These are phyloP conservation scores for Stemphylium beticola DNA, from an alignment of 2,329 filamentous ascomycete genomes.

Conservation along the genomic window DNA sequence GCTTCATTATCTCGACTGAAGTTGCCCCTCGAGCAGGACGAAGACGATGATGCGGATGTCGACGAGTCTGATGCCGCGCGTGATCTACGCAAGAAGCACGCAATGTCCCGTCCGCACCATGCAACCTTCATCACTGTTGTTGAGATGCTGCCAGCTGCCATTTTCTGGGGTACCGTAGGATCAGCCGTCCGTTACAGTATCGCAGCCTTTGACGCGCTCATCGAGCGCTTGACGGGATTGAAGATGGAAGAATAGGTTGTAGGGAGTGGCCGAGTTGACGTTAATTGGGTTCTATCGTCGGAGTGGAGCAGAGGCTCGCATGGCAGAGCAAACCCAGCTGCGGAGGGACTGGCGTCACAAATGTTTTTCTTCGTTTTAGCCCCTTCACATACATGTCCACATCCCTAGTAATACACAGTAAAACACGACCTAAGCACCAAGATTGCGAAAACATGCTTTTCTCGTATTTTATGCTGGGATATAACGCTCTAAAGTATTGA, in stretches of 20 bases:
- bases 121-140: conserved; percentile 36
- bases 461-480: no score
- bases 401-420: no score
- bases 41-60: conserved; percentile 3
- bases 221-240: conserved; percentile 13
- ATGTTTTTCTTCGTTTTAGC: no score
- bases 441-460: no score
- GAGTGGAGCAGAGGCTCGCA: no score
- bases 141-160: conserved; percentile 31
- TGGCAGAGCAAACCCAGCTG: no score
- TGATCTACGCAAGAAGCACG: conserved; percentile 4
- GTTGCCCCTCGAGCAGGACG: background rate
- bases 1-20: background rate
- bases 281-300: no score
- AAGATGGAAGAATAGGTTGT: background rate
- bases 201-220: conserved; percentile 14
- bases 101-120: conserved; percentile 13
- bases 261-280: no score
- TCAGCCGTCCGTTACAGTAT: conserved; percentile 8
- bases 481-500: no score
- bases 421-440: no score
- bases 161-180: conserved; percentile 30
- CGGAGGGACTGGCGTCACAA: no score
- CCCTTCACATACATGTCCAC: background rate
- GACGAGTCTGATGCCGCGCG: background rate